phyloP scores from a whole-genome alignment of 2,329 filamentous ascomycete species.

The Coniochaeta prunicola region DNA sequence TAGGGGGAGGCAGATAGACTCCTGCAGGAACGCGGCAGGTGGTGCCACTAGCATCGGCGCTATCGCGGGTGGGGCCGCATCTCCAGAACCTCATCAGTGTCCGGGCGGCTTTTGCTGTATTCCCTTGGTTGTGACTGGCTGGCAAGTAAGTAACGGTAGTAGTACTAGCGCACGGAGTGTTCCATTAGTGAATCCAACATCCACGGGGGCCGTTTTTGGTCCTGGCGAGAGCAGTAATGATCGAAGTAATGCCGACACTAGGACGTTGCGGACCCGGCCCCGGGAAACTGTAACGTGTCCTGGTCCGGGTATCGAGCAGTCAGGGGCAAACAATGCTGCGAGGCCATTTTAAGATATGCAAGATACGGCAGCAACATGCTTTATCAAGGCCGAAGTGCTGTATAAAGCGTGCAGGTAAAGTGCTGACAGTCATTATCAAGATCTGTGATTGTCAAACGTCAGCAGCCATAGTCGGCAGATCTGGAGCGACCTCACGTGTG shows the following conservation, averaged over 20 bases:
- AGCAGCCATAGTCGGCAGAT: background rate
- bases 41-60: background rate
- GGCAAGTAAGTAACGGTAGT: background rate
- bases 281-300: slow-evolving; percentile 1
- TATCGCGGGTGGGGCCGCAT: background rate
- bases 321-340: background rate
- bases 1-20: background rate
- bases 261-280: background rate
- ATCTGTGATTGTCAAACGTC: background rate
- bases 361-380: background rate
- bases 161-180: background rate
- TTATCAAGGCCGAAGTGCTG: background rate
- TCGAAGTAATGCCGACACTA: slow-evolving; percentile 1
- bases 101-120: background rate
- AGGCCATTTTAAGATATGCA: background rate
- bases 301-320: background rate
- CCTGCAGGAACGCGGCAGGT: background rate
- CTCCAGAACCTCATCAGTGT: background rate
- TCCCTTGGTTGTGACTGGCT: background rate
- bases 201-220: background rate
- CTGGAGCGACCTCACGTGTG: background rate
- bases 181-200: background rate
- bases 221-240: background rate
- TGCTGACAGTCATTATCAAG: background rate
- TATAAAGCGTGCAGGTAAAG: background rate